Percentiles rank a stretch among this genome's conserved stretches.
Evolutionary conservation across 257 asterid genomes (phyloP).

Genomic region (Oldenlandia corymbosa): DNA sequence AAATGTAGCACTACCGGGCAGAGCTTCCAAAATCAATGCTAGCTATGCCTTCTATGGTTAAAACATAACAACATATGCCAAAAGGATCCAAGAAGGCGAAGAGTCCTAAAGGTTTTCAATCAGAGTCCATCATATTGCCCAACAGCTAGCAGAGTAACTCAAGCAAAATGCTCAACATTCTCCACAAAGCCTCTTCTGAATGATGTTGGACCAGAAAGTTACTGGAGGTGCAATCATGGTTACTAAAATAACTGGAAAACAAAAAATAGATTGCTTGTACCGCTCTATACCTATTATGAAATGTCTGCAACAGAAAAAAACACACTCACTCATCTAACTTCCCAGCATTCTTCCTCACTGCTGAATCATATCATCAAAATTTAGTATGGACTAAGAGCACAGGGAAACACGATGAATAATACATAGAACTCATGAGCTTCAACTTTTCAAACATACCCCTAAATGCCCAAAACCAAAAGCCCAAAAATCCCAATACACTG

Average conservation of each 20-base stretch:
- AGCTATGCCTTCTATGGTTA: not conserved
- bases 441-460: no score
- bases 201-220: not conserved
- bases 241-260: no score
- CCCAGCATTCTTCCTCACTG: no score
- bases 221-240: not conserved
- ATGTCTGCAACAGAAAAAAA: no score
- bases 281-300: no score
- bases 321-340: no score
- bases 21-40: not conserved
- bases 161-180: not conserved
- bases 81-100: not conserved
- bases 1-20: no score
- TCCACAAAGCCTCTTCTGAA: not conserved
- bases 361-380: not conserved
- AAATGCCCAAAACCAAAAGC: not conserved
- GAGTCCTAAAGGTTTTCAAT: no score
- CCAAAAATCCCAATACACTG: no score
- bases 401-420: not conserved
- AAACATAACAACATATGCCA: not conserved
- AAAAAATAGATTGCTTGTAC: no score
- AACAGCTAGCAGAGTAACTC: not conserved
- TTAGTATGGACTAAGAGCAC: not conserved
- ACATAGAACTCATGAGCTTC: not conserved
- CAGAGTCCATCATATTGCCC: not conserved